These are phyloP conservation scores for Leucosporidium creatinivorum DNA, from an alignment of 768 basidiomycete genomes.

Conservation along the genomic window DNA sequence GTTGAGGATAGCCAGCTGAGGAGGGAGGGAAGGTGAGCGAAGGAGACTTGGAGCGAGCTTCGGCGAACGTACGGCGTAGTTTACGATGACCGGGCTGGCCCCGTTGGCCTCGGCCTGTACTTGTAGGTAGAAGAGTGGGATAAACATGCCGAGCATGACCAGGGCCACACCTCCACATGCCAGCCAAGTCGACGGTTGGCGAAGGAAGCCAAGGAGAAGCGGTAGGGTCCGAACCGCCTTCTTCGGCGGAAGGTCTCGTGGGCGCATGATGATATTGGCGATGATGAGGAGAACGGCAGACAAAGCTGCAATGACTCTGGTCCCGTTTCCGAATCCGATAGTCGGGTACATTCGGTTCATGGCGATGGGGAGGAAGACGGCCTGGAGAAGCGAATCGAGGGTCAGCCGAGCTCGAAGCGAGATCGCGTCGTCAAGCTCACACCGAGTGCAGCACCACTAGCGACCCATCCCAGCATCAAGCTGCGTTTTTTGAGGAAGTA, in stretches of 20 bases:
- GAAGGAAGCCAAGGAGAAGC: constrained; percentile 39
- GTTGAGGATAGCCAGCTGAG: constrained; percentile 19
- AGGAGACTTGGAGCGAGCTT: no score
- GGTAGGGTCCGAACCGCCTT: neutral
- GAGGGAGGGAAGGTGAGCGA: no score
- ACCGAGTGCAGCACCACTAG: neutral
- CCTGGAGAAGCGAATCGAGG: neutral
- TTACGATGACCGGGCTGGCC: neutral
- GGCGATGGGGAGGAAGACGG: constrained; percentile 40
- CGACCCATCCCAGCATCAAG: neutral
- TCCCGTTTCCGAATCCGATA: constrained; percentile 23
- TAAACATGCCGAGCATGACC: constrained; percentile 5
- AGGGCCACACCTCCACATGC: constrained; percentile 10
- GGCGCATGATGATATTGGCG: constrained; percentile 57
- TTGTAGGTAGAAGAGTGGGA: constrained; percentile 19
- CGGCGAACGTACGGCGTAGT: constrained; percentile 10
- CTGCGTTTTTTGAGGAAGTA: neutral
- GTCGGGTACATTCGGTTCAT: constrained; percentile 38
- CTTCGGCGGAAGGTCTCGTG: constrained; percentile 5
- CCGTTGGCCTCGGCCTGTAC: neutral
- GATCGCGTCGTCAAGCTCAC: neutral
- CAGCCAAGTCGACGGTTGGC: constrained; percentile 22
- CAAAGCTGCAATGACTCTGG: neutral
- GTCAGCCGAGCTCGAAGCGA: neutral
- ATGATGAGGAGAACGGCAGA: constrained; percentile 40